Conservation (phyloP, 345 rosid genomes). For the Firmiana major region DNA sequence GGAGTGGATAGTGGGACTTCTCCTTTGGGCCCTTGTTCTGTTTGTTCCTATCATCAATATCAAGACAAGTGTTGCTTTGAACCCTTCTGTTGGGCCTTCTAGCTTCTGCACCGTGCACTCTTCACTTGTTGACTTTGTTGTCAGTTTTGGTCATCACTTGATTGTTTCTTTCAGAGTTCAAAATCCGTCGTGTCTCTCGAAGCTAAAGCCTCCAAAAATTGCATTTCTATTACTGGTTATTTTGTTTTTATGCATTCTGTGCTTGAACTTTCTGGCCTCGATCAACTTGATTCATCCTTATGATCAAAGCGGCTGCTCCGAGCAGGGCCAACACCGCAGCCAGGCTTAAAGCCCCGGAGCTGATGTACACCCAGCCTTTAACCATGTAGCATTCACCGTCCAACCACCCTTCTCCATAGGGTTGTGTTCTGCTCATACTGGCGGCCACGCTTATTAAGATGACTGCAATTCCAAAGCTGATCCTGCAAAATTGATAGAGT, state of each 20-base stretch:
- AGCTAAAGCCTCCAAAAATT: neutral
- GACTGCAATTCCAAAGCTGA: conserved; percentile 48
- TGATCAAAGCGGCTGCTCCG: conserved; percentile 28
- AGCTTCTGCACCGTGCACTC: conserved; percentile 9
- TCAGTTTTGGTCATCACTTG: neutral
- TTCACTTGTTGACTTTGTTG: conserved; percentile 12
- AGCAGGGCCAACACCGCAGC: conserved; percentile 35
- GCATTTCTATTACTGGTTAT: neutral
- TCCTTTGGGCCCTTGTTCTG: neutral
- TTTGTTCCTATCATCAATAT: neutral
- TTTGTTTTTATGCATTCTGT: conserved; percentile 17
- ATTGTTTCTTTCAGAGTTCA: neutral
- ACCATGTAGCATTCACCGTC: conserved; percentile 66
- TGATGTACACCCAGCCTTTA: conserved; percentile 51
- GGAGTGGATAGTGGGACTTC: neutral
- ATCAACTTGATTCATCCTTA: conserved; percentile 11
- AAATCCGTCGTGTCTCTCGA: neutral
- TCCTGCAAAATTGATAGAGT: conserved; percentile 37
- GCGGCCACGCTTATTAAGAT: conserved; percentile 48
- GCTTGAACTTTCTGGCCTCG: conserved; percentile 31
- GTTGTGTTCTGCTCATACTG: conserved; percentile 70
- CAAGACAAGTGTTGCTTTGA: neutral
- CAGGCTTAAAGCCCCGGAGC: conserved; percentile 44
- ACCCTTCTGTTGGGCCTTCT: too few relatives aligned
- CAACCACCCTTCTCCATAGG: conserved; percentile 71